Percentiles rank a stretch among this genome's conserved stretches.
Evolutionary conservation across 768 basidiomycete genomes (phyloP).

Genomic region (Hydnomerulius pinastri): DNA sequence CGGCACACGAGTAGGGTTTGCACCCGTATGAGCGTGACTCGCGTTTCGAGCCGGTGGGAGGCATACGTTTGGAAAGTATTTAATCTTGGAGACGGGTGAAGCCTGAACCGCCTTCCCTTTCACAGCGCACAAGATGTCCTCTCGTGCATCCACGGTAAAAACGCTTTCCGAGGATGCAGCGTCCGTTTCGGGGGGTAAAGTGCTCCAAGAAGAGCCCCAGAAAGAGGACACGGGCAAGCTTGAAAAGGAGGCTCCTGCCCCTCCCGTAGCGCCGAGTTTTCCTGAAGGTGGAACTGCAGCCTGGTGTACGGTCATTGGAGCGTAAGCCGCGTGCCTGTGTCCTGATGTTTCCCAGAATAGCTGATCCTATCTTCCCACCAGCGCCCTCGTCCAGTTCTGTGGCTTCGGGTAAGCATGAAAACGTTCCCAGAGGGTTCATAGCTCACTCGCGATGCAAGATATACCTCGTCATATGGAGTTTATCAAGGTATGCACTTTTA

Average conservation of each 20-base stretch:
- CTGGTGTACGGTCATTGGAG: conserved; percentile 26
- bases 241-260: not conserved
- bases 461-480: conserved; percentile 39
- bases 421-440: not conserved
- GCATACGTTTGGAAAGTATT: too few relatives aligned
- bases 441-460: conserved; percentile 23
- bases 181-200: not conserved
- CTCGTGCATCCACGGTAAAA: conserved; percentile 3
- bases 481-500: conserved; percentile 35
- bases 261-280: conserved; percentile 12
- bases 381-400: conserved; percentile 33
- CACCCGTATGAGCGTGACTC: too few relatives aligned
- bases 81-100: too few relatives aligned
- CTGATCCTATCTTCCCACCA: conserved; percentile 7
- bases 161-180: not conserved
- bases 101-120: too few relatives aligned
- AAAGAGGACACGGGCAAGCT: conserved; percentile 2
- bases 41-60: too few relatives aligned
- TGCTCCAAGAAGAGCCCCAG: not conserved
- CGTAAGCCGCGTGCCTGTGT: conserved; percentile 11
- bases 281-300: conserved; percentile 31
- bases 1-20: too few relatives aligned
- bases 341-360: not conserved
- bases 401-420: conserved; percentile 30
- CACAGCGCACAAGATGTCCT: conserved; percentile 5